A percentile compares a stretch with the other conserved stretches of the same genome.
phyloP scores from a whole-genome alignment of 2,329 filamentous ascomycete species.

The Apiospora kogelbergensis region DNA sequence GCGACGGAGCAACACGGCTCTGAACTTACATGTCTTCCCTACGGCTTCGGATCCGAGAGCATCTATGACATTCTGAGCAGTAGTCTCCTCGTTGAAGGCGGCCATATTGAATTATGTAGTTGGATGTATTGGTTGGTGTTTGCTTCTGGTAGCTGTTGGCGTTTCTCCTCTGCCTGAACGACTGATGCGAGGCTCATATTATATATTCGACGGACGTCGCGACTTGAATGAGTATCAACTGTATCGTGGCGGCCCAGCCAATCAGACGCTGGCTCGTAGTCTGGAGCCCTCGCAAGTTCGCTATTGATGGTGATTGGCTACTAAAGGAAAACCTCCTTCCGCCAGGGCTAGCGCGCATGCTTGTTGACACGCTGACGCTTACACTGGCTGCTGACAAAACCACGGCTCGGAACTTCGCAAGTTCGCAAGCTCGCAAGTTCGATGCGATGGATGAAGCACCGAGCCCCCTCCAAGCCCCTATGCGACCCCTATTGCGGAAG shows the following conservation, averaged over 20 bases:
- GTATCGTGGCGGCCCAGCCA: not conserved
- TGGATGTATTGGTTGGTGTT: too few species aligned
- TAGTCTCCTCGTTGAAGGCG: not conserved
- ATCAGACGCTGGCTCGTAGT: not conserved
- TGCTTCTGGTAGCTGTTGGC: not conserved
- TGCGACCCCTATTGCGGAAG: conserved; percentile 5
- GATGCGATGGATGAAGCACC: not conserved
- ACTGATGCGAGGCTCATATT: not conserved
- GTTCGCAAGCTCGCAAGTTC: not conserved
- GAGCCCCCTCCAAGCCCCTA: too few species aligned
- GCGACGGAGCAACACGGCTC: too few species aligned
- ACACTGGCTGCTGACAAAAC: conserved; percentile 2
- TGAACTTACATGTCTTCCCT: not conserved
- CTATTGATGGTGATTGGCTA: not conserved
- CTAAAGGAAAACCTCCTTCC: not conserved
- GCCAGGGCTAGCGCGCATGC: not conserved
- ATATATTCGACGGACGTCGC: not conserved
- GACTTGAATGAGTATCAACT: not conserved
- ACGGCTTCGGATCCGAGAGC: not conserved
- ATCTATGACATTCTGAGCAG: not conserved
- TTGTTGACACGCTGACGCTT: too few species aligned
- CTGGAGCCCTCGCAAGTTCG: not conserved
- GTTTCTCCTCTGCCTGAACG: not conserved
- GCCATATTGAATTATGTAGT: conserved; percentile 8
- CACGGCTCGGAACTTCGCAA: not conserved